These are phyloP conservation scores for Acidiella bohemica DNA, from an alignment of 495 filamentous ascomycete genomes.

Conservation along the genomic window DNA sequence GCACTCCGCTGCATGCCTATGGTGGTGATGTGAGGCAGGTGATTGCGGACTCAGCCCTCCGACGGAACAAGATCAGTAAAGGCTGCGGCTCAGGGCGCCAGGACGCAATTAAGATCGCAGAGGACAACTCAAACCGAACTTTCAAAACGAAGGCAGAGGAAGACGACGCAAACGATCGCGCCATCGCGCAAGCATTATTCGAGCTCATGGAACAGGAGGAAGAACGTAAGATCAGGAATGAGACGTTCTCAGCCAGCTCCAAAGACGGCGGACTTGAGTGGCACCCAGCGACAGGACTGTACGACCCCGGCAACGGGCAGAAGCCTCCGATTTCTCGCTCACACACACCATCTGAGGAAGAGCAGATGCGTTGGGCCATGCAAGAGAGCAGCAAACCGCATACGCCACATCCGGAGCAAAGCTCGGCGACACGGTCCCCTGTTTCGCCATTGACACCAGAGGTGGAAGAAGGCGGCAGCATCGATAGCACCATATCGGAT, in stretches of 20 bases:
- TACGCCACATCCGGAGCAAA: no score
- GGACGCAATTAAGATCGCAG: slow-evolving; percentile 46
- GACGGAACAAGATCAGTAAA: slow-evolving; percentile 47
- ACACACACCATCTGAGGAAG: slow-evolving; percentile 9
- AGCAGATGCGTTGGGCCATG: slow-evolving; percentile 18
- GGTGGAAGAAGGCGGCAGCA: not conserved
- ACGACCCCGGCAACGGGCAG: slow-evolving; percentile 9
- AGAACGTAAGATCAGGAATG: slow-evolving; percentile 49
- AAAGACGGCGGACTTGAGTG: slow-evolving; percentile 25
- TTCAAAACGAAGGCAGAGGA: slow-evolving; percentile 77
- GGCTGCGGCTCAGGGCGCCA: slow-evolving; percentile 65
- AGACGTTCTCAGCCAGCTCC: slow-evolving; percentile 29
- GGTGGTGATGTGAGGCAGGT: slow-evolving; percentile 62
- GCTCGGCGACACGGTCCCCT: no score
- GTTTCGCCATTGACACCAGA: slow-evolving; percentile 7
- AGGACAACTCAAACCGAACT: slow-evolving; percentile 56
- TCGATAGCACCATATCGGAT: not conserved
- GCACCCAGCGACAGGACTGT: slow-evolving; percentile 35
- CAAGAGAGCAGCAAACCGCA: no score
- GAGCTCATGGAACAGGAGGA: slow-evolving; percentile 82
- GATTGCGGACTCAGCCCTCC: slow-evolving; percentile 58
- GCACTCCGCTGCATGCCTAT: slow-evolving; percentile 39
- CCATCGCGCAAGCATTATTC: slow-evolving; percentile 77
- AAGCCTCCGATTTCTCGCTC: not conserved
- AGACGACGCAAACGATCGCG: slow-evolving; percentile 77